phyloP scores from a whole-genome alignment of 1,284 basidiomycete genomes.

The Pyrrhoderma lamaoense region DNA sequence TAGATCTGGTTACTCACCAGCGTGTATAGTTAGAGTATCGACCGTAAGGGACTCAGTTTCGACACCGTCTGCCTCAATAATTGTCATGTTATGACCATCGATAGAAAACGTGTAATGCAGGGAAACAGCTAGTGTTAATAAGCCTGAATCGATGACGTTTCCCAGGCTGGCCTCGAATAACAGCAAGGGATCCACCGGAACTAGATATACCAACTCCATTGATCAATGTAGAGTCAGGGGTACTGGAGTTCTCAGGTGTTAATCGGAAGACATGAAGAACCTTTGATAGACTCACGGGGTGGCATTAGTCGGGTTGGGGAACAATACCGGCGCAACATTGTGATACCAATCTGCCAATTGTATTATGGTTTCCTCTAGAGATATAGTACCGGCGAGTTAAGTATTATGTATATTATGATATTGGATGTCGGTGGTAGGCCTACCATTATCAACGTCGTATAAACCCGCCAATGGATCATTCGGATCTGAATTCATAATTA shows the following conservation, averaged over 20 bases:
- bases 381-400: background rate
- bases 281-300: too few species aligned
- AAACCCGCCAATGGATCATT: slow-evolving; percentile 31
- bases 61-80: slow-evolving; percentile 38
- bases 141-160: slow-evolving; percentile 34
- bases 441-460: slow-evolving; percentile 39
- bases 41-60: slow-evolving; percentile 27
- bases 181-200: slow-evolving; percentile 28
- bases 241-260: slow-evolving; percentile 1
- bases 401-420: too few species aligned
- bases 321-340: slow-evolving; percentile 4
- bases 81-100: slow-evolving; percentile 19
- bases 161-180: slow-evolving; percentile 29
- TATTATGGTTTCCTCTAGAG: slow-evolving; percentile 14
- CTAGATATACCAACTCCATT: slow-evolving; percentile 41
- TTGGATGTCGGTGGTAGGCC: background rate
- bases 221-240: slow-evolving; percentile 31
- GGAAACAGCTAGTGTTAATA: slow-evolving; percentile 34
- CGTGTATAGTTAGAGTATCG: slow-evolving; percentile 27
- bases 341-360: slow-evolving; percentile 19
- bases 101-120: slow-evolving; percentile 18
- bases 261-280: slow-evolving; percentile 18
- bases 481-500: slow-evolving; percentile 35
- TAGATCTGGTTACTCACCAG: slow-evolving; percentile 1
- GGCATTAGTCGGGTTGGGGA: slow-evolving; percentile 8